Base-by-base conservation (phyloP, 179 eudicot genomes). In the Spinacia oleracea region DNA sequence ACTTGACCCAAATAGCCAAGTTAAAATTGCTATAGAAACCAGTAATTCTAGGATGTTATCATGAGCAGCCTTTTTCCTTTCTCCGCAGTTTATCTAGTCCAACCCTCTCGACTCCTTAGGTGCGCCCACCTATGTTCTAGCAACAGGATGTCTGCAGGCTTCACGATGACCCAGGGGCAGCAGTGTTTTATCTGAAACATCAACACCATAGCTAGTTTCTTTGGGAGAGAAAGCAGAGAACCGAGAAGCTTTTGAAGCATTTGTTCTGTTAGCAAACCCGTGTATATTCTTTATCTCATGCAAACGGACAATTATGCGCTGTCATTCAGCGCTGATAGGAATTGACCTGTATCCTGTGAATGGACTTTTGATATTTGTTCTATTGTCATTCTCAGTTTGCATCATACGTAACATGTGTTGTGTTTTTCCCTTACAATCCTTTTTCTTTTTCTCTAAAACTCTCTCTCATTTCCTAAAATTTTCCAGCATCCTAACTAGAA, bases 401-500 rank as follows among this genome's bases (percentile, higher is more conserved):
- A 27, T 53, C 45, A 20, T 78, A 20, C n/a, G n/a, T n/a, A n/a
- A n/a, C n/a, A n/a, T 53, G 21, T 62, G 25, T 2, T 16, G 29
- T 21, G 50, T 18, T 72, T 62, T 63, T 46, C 34, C 62, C 38
- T 9, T 10, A n/a, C 25, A 53, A 2, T 16, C 1, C 8, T 32
- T 32, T 32, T 15, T 71, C 20, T 5, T 45, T n/a, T 16, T 18
- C 1, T 31, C 67, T 9, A n/a, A 60, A 48, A 25, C 10, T 27
- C 6, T 20, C 35, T 6, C 8, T 0, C 38, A 2, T 64, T 51
- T n/a, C 32, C 72, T 40, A 10, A 5, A 27, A 4, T 46, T 74
- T 74, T 43, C 23, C 40, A 68, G 50, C 48, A 40, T 68, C 60
- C 62, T 66, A 56, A 67, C n/a, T 31, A 65, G 23, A 35, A 70